Evolutionary conservation across 108 stramenopile genomes (phyloP).

Genomic region (Pseudonitzschia multistriata): DNA sequence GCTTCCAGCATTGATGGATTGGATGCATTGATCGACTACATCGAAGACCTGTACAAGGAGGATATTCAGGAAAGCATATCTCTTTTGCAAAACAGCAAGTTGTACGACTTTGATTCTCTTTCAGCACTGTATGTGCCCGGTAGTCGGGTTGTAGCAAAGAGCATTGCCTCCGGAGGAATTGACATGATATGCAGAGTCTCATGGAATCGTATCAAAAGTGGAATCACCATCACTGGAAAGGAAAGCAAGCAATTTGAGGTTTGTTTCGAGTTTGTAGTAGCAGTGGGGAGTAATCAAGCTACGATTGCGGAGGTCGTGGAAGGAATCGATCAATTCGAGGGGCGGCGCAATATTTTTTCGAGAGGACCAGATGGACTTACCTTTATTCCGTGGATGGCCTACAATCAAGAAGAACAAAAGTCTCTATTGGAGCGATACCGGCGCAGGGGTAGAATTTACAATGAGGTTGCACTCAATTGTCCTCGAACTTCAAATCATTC

Average conservation of each 20-base stretch:
- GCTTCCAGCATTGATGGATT: constrained; percentile 46
- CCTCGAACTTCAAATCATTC: neutral
- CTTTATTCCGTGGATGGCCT: constrained; percentile 45
- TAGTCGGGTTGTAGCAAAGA: constrained; percentile 50
- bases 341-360: constrained; percentile 32
- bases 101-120: constrained; percentile 66
- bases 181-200: constrained; percentile 56
- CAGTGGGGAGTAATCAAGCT: constrained; percentile 36
- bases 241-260: constrained; percentile 51
- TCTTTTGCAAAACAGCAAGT: constrained; percentile 33
- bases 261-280: constrained; percentile 55
- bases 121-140: constrained; percentile 44
- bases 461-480: constrained; percentile 35
- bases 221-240: constrained; percentile 49
- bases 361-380: constrained; percentile 21
- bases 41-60: constrained; percentile 31
- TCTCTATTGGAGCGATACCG: constrained; percentile 27
- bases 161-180: constrained; percentile 49
- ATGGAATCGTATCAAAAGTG: constrained; percentile 60
- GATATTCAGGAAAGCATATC: constrained; percentile 21
- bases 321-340: constrained; percentile 62
- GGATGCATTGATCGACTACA: constrained; percentile 46
- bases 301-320: constrained; percentile 67
- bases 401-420: constrained; percentile 21
- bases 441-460: constrained; percentile 52